A percentile compares a stretch with the other conserved stretches of the same genome.
These are phyloP conservation scores for Coniella lustricola DNA, from an alignment of 2,329 filamentous ascomycete species.

Conservation along the genomic window DNA sequence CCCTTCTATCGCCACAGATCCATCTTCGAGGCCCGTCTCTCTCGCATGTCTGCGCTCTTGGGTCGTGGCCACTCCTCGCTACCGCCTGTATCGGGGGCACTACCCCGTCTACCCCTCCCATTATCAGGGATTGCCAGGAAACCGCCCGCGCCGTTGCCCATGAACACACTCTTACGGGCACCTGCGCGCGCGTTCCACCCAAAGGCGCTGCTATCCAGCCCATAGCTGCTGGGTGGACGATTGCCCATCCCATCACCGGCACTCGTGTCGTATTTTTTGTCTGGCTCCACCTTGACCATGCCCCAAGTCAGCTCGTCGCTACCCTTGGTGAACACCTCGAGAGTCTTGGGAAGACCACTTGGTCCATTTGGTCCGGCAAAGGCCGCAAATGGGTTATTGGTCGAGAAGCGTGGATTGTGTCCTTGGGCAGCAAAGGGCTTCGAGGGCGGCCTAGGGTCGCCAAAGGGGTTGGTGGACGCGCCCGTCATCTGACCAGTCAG, in stretches of 20 bases:
- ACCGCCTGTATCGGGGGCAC: conserved; percentile 16
- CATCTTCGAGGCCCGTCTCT: conserved; percentile 29
- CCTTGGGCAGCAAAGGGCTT: conserved; percentile 19
- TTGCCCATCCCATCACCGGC: conserved; percentile 21
- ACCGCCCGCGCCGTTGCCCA: conserved; percentile 43
- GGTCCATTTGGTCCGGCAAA: conserved; percentile 25
- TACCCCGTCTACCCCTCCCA: conserved; percentile 15
- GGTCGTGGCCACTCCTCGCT: conserved; percentile 37
- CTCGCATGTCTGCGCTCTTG: conserved; percentile 33
- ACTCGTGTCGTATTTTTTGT: conserved; percentile 23
- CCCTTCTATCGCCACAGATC: conserved; percentile 36
- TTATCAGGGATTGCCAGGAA: conserved; percentile 45
- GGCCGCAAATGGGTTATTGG: conserved; percentile 52
- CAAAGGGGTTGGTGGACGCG: background rate
- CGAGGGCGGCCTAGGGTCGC: conserved; percentile 1
- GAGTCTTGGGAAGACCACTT: conserved; percentile 41
- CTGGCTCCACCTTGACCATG: conserved; percentile 42
- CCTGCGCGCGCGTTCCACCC: conserved; percentile 45
- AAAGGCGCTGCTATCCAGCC: conserved; percentile 45
- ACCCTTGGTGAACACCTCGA: conserved; percentile 55
- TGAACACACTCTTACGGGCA: conserved; percentile 46
- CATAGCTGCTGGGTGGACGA: conserved; percentile 50
- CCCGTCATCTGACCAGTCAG: background rate
- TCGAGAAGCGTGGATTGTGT: conserved; percentile 43
- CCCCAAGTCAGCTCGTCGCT: conserved; percentile 54